Percentiles rank a stretch among this genome's conserved stretches.
Evolutionary conservation across 106 monocot genomes (phyloP).

Genomic region (Xerophyta viscosa): DNA sequence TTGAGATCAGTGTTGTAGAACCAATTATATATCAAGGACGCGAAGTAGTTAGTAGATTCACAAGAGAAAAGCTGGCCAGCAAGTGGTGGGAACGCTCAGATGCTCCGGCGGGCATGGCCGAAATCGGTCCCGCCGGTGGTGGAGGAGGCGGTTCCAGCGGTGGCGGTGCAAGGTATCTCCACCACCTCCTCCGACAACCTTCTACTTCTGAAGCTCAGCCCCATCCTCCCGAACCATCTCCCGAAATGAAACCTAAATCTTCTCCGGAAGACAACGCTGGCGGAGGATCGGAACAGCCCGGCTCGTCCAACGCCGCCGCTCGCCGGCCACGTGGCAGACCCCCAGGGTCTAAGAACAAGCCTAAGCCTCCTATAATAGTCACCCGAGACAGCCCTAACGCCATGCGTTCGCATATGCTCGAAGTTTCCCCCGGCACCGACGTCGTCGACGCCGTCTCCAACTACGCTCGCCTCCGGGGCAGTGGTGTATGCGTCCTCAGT

Average conservation of each 20-base stretch:
- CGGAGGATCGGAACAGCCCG: conserved; percentile 9
- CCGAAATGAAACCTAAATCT: conserved; percentile 11
- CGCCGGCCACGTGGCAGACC: conserved; percentile 49
- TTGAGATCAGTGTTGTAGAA: too few species aligned
- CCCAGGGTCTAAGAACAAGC: conserved; percentile 35
- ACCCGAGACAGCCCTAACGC: conserved; percentile 37
- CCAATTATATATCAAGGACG: too few species aligned
- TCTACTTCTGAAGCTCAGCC: conserved; percentile 4
- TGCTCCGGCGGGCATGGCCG: conserved; percentile 32
- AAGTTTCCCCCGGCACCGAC: conserved; percentile 48
- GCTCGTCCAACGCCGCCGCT: conserved; percentile 11
- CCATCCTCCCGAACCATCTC: conserved; percentile 5
- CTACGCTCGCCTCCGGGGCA: conserved; percentile 51
- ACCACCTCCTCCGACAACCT: conserved; percentile 33
- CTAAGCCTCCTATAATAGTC: conserved; percentile 29
- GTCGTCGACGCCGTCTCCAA: conserved; percentile 44
- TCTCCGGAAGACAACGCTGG: background rate
- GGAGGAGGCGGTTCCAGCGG: conserved; percentile 4
- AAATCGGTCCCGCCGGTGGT: conserved; percentile 22
- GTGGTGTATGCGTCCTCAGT: conserved; percentile 55
- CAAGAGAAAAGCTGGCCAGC: conserved; percentile 43
- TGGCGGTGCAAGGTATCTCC: conserved; percentile 21
- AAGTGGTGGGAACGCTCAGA: conserved; percentile 63
- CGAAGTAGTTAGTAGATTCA: too few species aligned
- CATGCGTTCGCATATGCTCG: conserved; percentile 58